Percentiles rank a stretch among this genome's conserved stretches.
These are phyloP conservation scores for Blastobotrys malaysiensis DNA, from an alignment of 1,139 yeast genomes.

Conservation along the genomic window DNA sequence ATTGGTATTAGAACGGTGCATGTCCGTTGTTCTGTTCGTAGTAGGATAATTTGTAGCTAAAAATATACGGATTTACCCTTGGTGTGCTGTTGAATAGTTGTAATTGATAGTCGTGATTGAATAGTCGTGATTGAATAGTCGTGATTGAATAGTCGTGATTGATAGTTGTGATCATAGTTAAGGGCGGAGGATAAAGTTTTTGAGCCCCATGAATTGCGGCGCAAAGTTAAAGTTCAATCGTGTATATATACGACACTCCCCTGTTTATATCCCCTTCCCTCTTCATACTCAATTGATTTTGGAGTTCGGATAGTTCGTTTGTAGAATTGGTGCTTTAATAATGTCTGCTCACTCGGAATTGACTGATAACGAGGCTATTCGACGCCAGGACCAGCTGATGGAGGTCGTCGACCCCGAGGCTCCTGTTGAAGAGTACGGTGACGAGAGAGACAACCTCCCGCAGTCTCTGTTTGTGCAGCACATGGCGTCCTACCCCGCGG, in stretches of 20 bases:
- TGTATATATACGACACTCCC: not conserved
- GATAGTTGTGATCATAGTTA: too few species aligned
- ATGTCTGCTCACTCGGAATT: not conserved
- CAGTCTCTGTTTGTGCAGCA: slow-evolving; percentile 36
- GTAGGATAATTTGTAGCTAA: too few species aligned
- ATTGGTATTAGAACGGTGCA: too few species aligned
- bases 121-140: too few species aligned
- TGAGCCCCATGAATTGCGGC: too few species aligned
- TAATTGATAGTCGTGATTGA: too few species aligned
- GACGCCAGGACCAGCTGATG: not conserved
- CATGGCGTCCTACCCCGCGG: slow-evolving; percentile 50
- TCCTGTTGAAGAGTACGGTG: slow-evolving; percentile 3
- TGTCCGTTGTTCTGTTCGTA: too few species aligned
- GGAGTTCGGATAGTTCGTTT: not conserved
- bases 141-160: too few species aligned
- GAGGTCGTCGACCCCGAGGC: not conserved
- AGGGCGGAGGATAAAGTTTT: too few species aligned
- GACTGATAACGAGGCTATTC: not conserved
- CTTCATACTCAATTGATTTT: not conserved
- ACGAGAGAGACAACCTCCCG: slow-evolving; percentile 15
- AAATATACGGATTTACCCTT: too few species aligned
- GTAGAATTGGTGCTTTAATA: not conserved
- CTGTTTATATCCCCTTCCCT: not conserved
- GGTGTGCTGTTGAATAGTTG: too few species aligned
- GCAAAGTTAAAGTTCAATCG: not conserved